Percentiles rank a stretch among this genome's conserved stretches.
Evolutionary conservation across 2,329 filamentous ascomycete genomes (phyloP).

Genomic region (Hypoxylon sp.): DNA sequence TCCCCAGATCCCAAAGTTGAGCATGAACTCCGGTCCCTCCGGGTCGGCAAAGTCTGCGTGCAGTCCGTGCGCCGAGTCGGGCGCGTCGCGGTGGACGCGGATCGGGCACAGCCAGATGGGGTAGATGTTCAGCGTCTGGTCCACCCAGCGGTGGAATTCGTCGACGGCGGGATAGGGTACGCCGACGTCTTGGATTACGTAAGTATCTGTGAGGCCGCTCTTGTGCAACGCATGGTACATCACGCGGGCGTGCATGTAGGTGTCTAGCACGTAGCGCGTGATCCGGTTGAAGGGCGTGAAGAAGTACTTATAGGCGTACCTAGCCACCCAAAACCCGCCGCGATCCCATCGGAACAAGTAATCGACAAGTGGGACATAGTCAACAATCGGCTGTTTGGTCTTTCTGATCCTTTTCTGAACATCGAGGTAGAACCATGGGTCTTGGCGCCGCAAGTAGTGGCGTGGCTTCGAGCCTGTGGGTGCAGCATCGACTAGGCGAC

Average conservation of each 20-base stretch:
- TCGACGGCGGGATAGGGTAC: slow-evolving; percentile 61
- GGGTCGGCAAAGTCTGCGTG: slow-evolving; percentile 63
- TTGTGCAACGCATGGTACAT: slow-evolving; percentile 77
- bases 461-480: slow-evolving; percentile 56
- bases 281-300: slow-evolving; percentile 74
- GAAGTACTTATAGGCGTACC: slow-evolving; percentile 76
- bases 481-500: slow-evolving; percentile 67
- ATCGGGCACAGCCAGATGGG: slow-evolving; percentile 72
- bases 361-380: slow-evolving; percentile 73
- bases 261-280: slow-evolving; percentile 73
- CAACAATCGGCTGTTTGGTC: slow-evolving; percentile 56
- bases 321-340: slow-evolving; percentile 77
- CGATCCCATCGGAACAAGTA: slow-evolving; percentile 81
- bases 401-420: slow-evolving; percentile 62
- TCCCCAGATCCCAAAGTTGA: slow-evolving; percentile 77
- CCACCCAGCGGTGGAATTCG: slow-evolving; percentile 65
- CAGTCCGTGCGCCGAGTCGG: slow-evolving; percentile 62
- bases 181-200: slow-evolving; percentile 76
- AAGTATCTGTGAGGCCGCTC: slow-evolving; percentile 71
- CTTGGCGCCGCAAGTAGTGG: slow-evolving; percentile 70
- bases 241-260: slow-evolving; percentile 73
- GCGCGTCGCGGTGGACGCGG: slow-evolving; percentile 60
- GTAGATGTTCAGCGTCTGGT: slow-evolving; percentile 63
- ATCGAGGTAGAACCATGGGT: slow-evolving; percentile 83
- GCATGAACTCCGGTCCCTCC: slow-evolving; percentile 58